Evolutionary conservation across 139 green algal genomes (phyloP).

Genomic region (Tetraselmis chui): DNA sequence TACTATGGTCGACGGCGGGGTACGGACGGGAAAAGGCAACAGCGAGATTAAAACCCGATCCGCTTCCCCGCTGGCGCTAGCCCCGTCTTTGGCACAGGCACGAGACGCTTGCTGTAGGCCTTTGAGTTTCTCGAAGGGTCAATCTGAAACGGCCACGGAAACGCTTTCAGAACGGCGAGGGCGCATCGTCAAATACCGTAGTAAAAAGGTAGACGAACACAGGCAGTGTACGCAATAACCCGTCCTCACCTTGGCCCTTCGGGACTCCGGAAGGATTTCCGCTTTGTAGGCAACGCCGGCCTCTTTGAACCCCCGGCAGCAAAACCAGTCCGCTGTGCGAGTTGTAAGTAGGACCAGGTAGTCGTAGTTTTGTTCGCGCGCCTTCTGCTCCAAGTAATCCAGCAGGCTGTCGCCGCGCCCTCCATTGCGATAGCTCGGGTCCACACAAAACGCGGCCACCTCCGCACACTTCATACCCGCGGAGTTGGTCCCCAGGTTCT

Average conservation of each 20-base stretch:
- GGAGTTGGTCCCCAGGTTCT: slow-evolving; percentile 42
- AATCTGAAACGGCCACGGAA: slow-evolving; percentile 18
- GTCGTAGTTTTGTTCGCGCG: slow-evolving; percentile 44
- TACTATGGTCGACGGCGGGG: too few species aligned
- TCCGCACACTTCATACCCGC: slow-evolving; percentile 62
- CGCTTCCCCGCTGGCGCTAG: slow-evolving; percentile 52
- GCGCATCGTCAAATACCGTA: not conserved
- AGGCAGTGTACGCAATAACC: too few species aligned
- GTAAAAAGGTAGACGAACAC: too few species aligned
- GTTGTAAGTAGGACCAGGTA: slow-evolving; percentile 75
- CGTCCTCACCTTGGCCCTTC: not conserved
- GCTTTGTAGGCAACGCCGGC: slow-evolving; percentile 17
- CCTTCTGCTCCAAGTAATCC: slow-evolving; percentile 59
- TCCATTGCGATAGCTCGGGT: slow-evolving; percentile 52
- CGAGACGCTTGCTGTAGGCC: slow-evolving; percentile 73
- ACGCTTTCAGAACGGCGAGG: not conserved
- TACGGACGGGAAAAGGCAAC: too few species aligned
- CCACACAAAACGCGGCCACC: slow-evolving; percentile 82
- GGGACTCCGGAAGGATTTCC: not conserved
- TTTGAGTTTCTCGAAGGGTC: slow-evolving; percentile 72
- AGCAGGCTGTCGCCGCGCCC: slow-evolving; percentile 88
- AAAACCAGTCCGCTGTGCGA: slow-evolving; percentile 84
- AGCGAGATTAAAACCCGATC: slow-evolving; percentile 69
- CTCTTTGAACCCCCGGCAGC: slow-evolving; percentile 51
- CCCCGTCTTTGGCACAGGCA: slow-evolving; percentile 31